These are phyloP conservation scores for Pleurotus ostreatus DNA, from an alignment of 768 basidiomycete species.

Conservation along the genomic window DNA sequence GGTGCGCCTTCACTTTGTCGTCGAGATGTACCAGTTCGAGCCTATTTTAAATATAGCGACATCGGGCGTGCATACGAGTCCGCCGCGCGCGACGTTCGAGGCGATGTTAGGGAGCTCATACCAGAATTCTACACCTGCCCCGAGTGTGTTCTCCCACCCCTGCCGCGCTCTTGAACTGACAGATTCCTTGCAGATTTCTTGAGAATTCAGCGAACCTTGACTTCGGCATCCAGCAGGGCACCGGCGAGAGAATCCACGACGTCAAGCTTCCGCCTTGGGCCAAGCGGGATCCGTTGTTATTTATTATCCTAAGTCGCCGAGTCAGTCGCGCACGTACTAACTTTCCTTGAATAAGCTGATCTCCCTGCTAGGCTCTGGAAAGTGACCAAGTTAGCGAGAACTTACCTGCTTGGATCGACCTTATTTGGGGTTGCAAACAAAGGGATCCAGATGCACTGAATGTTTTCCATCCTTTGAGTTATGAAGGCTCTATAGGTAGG, in stretches of 20 bases:
- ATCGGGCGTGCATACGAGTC: constrained; percentile 80
- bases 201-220: constrained; percentile 78
- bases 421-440: constrained; percentile 90
- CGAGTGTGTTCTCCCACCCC: constrained; percentile 39
- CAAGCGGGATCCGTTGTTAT: constrained; percentile 75
- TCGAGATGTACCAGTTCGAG: background rate
- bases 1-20: constrained; percentile 32
- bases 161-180: background rate
- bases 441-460: constrained; percentile 73
- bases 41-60: constrained; percentile 41
- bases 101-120: constrained; percentile 91
- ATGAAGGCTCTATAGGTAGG: constrained; percentile 83
- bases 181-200: constrained; percentile 56
- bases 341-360: background rate
- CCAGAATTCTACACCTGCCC: constrained; percentile 86
- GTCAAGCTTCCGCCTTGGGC: constrained; percentile 94
- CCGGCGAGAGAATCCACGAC: constrained; percentile 77
- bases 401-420: constrained; percentile 87
- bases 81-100: constrained; percentile 80
- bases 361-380: constrained; percentile 65
- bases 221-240: constrained; percentile 70
- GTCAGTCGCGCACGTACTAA: constrained; percentile 31
- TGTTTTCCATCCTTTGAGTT: constrained; percentile 90
- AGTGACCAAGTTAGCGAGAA: constrained; percentile 82
- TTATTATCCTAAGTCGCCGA: constrained; percentile 72